Evolutionary conservation across 495 filamentous ascomycete genomes (phyloP), one percentile per base, ranked within the genome.

Genomic region (Penicillium coffeae): DNA sequence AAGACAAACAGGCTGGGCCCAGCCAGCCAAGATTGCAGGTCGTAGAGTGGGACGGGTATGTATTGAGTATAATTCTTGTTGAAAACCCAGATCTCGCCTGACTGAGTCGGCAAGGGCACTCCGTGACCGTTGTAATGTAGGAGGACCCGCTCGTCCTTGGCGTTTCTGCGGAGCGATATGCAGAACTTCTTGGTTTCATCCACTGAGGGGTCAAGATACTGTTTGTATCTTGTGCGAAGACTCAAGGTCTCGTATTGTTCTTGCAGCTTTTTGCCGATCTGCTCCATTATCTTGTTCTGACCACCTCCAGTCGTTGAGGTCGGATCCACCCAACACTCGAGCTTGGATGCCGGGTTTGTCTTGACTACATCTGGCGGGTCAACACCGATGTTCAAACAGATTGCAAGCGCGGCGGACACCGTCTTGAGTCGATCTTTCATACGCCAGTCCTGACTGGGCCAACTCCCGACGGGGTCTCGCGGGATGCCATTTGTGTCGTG

Each of bases 91-190:
- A 99, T 95, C 66, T 99, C 93, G 8, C 93, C 93, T 3, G 92
- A 96, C 3, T 87, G 81, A 3, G 93, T 99, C 21, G 93, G 93
- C 56, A 95, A 87, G 4, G 93, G 93, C n/a, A 99, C 93, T 18
- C 93, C 93, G 64, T 99, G 93, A 20, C 93, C 93, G 56, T 99
- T 99, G 74, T 97, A 99, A 64, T 99, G 93, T 57, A 97, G 90
- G 3, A 99, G 75, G 3, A 97, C 87, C 22, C 93, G 77, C 67
- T 99, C 93, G 42, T 96, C 90, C 65, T 95, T 95, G 21, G 94
- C 92, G 61, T 91, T 96, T 19, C 89, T 78, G 8, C 93, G 80
- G 13, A 96, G 73, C 0, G 88, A 92, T 36, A 87, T 83, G 64
- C 90, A 93, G 67, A 96, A 97, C 56, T 91, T 92, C 69, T 93